Percentiles rank a stretch among this genome's conserved stretches.
phyloP scores from a whole-genome alignment of 768 basidiomycete genomes.

The Dendrothele bispora region DNA sequence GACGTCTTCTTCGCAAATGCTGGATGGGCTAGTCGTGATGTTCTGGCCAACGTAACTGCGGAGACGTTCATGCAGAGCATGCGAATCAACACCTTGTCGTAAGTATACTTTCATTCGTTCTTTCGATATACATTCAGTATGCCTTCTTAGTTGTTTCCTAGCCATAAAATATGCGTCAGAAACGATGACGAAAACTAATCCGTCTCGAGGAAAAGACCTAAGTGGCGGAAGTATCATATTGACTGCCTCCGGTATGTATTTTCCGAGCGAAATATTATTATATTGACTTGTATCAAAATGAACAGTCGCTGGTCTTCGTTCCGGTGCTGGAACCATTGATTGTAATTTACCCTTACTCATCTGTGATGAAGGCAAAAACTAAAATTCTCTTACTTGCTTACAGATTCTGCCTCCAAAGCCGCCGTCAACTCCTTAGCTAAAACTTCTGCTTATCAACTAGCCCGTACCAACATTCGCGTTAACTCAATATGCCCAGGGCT shows the following conservation, averaged over 20 bases:
- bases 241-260: slow-evolving; percentile 72
- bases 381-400: slow-evolving; percentile 7
- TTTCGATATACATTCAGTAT: background rate
- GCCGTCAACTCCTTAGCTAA: slow-evolving; percentile 90
- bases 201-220: slow-evolving; percentile 64
- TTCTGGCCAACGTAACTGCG: slow-evolving; percentile 53
- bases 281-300: background rate
- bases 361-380: slow-evolving; percentile 20
- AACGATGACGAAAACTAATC: slow-evolving; percentile 73
- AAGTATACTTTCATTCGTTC: slow-evolving; percentile 13
- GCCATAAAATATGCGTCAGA: slow-evolving; percentile 84
- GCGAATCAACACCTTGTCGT: slow-evolving; percentile 72
- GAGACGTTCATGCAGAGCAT: slow-evolving; percentile 75
- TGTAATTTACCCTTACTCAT: slow-evolving; percentile 50
- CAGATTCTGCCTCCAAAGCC: slow-evolving; percentile 92
- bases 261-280: background rate
- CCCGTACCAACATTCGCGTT: slow-evolving; percentile 82
- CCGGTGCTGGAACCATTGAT: slow-evolving; percentile 79
- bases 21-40: slow-evolving; percentile 59
- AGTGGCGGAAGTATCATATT: slow-evolving; percentile 84
- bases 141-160: slow-evolving; percentile 71
- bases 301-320: slow-evolving; percentile 77
- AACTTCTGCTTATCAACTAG: slow-evolving; percentile 77
- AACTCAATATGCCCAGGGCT: slow-evolving; percentile 90
- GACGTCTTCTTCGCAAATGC: slow-evolving; percentile 98